Evolutionary conservation across 805 yeast genomes (phyloP).

Genomic region (Candida sanyiensis): DNA sequence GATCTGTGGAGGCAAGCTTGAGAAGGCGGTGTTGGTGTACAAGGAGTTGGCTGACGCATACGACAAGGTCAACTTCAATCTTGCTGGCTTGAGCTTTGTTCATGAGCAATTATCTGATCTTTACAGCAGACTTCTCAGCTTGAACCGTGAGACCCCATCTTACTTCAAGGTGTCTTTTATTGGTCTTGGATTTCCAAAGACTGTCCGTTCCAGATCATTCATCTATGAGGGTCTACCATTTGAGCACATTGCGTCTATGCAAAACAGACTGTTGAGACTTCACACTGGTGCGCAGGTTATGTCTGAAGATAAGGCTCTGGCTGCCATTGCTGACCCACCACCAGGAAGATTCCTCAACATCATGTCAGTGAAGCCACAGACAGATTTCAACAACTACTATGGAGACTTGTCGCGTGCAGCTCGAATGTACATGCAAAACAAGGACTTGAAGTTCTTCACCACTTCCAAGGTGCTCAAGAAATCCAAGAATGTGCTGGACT

Average conservation of each 20-base stretch:
- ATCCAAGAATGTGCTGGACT: conserved; percentile 59
- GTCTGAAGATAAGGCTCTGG: conserved; percentile 48
- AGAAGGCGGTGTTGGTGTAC: conserved; percentile 73
- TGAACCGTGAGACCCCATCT: conserved; percentile 70
- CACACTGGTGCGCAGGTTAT: conserved; percentile 81
- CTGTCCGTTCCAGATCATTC: conserved; percentile 69
- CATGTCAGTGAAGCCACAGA: conserved; percentile 64
- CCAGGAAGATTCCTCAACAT: conserved; percentile 73
- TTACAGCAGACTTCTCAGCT: conserved; percentile 59
- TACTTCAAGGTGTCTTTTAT: conserved; percentile 74
- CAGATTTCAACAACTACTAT: conserved; percentile 40
- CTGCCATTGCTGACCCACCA: conserved; percentile 43
- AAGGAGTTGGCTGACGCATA: conserved; percentile 75
- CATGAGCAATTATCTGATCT: conserved; percentile 62
- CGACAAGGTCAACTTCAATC: conserved; percentile 65
- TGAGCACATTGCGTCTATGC: conserved; percentile 81
- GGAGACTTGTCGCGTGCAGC: conserved; percentile 46
- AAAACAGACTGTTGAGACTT: conserved; percentile 62
- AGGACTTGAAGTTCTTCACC: conserved; percentile 64
- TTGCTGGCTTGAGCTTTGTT: conserved; percentile 66
- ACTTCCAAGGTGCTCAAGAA: conserved; percentile 70
- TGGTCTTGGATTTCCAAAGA: conserved; percentile 79
- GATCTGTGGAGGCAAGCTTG: conserved; percentile 65
- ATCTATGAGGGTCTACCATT: conserved; percentile 84
- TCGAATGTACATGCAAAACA: conserved; percentile 68